Conservation (phyloP, 305 asterid species). For the Fraxinus nigra region DNA sequence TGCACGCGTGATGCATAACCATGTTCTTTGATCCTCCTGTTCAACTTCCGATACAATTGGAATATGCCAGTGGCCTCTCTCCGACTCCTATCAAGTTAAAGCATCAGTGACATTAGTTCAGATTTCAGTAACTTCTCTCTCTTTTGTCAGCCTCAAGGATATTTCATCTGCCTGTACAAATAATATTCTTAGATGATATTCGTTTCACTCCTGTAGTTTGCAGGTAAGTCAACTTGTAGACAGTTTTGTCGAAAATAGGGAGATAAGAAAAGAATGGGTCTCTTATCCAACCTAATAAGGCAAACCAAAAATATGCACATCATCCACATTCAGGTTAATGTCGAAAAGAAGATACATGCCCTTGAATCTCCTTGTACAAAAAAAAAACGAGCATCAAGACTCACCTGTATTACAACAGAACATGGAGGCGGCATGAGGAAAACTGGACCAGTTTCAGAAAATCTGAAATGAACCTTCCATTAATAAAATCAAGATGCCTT, state of each 20-base stretch:
- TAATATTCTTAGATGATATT: not conserved
- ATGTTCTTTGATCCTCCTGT: conserved; percentile 53
- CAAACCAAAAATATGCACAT: not conserved
- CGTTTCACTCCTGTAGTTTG: not conserved
- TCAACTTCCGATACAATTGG: conserved; percentile 60
- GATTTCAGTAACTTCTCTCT: not conserved
- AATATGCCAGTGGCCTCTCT: conserved; percentile 84
- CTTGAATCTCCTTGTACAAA: not conserved
- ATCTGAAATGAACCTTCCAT: conserved; percentile 68
- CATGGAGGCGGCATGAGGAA: conserved; percentile 88
- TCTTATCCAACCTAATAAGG: not conserved
- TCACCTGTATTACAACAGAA: conserved; percentile 81
- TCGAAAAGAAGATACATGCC: not conserved
- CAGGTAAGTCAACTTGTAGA: not conserved
- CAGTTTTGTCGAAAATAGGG: not conserved
- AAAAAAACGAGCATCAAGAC: not conserved
- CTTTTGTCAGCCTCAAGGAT: not conserved
- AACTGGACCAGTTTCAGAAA: conserved; percentile 63
- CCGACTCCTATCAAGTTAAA: conserved; percentile 55
- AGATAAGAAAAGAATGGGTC: not conserved
- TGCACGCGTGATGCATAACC: conserved; percentile 70
- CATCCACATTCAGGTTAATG: not conserved
- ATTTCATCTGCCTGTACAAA: not conserved
- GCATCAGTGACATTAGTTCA: conserved; percentile 7
- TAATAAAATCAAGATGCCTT: conserved; percentile 25